phyloP scores from a whole-genome alignment of 2,329 filamentous ascomycete genomes.

The Beauveria sp. region DNA sequence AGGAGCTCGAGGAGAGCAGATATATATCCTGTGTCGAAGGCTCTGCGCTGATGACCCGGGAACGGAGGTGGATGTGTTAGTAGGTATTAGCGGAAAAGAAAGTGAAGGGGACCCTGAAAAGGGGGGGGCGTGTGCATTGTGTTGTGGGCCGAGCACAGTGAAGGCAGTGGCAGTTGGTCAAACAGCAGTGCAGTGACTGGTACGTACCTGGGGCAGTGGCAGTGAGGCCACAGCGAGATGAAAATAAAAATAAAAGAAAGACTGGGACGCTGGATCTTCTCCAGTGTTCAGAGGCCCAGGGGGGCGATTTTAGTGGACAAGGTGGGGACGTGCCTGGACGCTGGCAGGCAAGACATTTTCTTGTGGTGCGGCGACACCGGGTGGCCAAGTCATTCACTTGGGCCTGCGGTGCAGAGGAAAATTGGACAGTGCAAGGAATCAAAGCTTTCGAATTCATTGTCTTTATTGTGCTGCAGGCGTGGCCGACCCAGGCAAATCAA shows the following conservation, averaged over 20 bases:
- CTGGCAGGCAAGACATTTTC: background rate
- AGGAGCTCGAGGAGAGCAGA: background rate
- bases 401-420: background rate
- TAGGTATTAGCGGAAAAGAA: background rate
- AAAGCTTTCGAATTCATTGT: background rate
- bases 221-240: background rate
- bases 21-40: conserved; percentile 10
- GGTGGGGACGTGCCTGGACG: background rate
- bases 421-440: background rate
- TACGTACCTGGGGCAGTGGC: background rate
- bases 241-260: background rate
- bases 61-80: conserved; percentile 3
- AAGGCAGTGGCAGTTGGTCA: background rate
- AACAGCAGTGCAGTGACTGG: no score
- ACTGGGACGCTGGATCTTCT: background rate
- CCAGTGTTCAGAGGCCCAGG: background rate
- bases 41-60: conserved; percentile 6
- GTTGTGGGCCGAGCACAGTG: background rate
- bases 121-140: conserved; percentile 1
- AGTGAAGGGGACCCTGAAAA: background rate
- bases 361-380: background rate
- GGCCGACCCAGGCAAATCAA: background rate
- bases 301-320: no score
- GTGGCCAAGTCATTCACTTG: background rate
- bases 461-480: background rate